Evolutionary conservation across 352 stramenopile genomes (phyloP), one percentile per base, ranked within the genome.

Genomic region (Pythium folliculosum): DNA sequence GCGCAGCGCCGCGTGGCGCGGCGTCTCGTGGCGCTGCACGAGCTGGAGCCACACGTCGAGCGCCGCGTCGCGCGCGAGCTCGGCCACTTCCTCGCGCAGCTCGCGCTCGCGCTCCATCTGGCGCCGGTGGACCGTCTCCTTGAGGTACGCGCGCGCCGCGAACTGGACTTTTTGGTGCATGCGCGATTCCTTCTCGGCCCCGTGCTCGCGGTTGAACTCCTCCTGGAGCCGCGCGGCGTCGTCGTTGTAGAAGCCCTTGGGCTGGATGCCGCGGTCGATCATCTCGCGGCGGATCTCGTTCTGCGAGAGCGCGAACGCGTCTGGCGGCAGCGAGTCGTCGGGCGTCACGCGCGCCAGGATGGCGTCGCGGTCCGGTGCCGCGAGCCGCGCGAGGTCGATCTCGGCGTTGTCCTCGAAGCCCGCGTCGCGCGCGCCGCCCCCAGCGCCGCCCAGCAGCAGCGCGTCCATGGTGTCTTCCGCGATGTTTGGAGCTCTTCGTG

Each of bases 231-330:
- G 80, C 35, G 77, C 76, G 22, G 84, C 86, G 67, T 94, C 84
- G 68, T 94, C 86, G 63, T 92, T 94, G 74, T 89, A 94, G 52
- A 92, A 94, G 14, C 82, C 86, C 52, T 94, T 91, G 44, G 86
- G 84, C 61, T 94, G 86, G 57, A 92, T 92, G 22, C 86, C 84
- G 62, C 86, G 86, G 68, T 94, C 86, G 55, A 92, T 87, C 78
- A 92, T 89, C 81, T 94, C 85, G 50, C 85, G 85, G 1, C 85
- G 85, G 67, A 94, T 91, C 62, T 94, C 85, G 60, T 92, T 94
- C 67, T 94, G 85, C 16, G 82, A 79, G 16, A 94, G 76, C 22
- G 82, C 73, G 60, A 90, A 94, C 0, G 85, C 83, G 57, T 92
- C 85, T 2, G 81, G 67, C 53, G 84, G 86, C 21, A 72, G 63